Evolutionary conservation across 1,284 basidiomycete species (phyloP).

Genomic region (Ustilago loliicola): DNA sequence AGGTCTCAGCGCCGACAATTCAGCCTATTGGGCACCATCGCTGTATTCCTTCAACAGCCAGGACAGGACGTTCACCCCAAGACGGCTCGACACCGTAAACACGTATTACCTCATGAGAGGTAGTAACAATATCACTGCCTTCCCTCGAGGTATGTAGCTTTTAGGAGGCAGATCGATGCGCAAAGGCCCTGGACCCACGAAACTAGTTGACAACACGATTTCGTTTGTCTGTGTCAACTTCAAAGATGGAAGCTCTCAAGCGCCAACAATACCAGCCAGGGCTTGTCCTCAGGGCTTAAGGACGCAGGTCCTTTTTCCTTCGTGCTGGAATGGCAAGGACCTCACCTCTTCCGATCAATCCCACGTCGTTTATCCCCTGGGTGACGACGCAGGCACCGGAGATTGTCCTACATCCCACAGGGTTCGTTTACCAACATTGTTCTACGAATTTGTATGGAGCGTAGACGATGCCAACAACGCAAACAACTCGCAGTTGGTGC

Average conservation of each 20-base stretch:
- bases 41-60: slow-evolving; percentile 70
- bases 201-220: slow-evolving; percentile 65
- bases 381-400: slow-evolving; percentile 72
- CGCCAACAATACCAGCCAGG: slow-evolving; percentile 25
- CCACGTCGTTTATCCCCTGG: slow-evolving; percentile 70
- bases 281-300: slow-evolving; percentile 70
- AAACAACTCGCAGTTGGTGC: slow-evolving; percentile 31
- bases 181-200: slow-evolving; percentile 13
- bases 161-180: slow-evolving; percentile 71
- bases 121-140: slow-evolving; percentile 66
- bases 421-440: slow-evolving; percentile 73
- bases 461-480: slow-evolving; percentile 13
- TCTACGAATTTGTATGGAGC: slow-evolving; percentile 72
- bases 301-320: slow-evolving; percentile 72
- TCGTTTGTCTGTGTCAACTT: slow-evolving; percentile 72
- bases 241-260: slow-evolving; percentile 55
- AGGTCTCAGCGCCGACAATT: slow-evolving; percentile 71
- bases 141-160: slow-evolving; percentile 72
- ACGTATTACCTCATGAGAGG: slow-evolving; percentile 71
- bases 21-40: slow-evolving; percentile 73
- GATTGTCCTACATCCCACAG: slow-evolving; percentile 73
- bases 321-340: slow-evolving; percentile 75
- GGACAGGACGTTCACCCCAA: slow-evolving; percentile 42
- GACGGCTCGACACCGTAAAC: slow-evolving; percentile 45
- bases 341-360: slow-evolving; percentile 72